Percentiles rank a stretch among this genome's conserved stretches.
phyloP scores from a whole-genome alignment of 1,284 basidiomycete species.

The Mycosarcoma mackinlayi region DNA sequence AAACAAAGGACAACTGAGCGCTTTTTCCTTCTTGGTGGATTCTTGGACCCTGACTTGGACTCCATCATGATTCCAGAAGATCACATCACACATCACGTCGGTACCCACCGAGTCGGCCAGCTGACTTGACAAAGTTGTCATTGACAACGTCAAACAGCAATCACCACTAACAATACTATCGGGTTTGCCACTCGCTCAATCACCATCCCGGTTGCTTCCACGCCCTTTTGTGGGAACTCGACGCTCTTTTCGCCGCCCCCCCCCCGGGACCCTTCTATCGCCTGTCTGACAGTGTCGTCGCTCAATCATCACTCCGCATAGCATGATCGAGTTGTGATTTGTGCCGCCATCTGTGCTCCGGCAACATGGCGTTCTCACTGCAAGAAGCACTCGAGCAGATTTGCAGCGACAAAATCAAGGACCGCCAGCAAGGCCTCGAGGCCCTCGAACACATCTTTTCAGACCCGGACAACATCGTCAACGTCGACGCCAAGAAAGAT shows the following conservation, averaged over 20 bases:
- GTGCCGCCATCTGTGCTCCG: not conserved
- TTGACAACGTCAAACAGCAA: too few relatives aligned
- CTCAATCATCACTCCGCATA: not conserved
- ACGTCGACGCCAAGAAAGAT: constrained; percentile 73
- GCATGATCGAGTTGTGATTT: constrained; percentile 10
- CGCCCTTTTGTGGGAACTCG: too few relatives aligned
- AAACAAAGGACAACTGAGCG: constrained; percentile 1
- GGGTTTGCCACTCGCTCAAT: too few relatives aligned
- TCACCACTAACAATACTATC: too few relatives aligned
- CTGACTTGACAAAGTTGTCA: too few relatives aligned
- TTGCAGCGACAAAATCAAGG: constrained; percentile 75
- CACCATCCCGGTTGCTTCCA: too few relatives aligned
- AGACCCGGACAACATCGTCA: constrained; percentile 72
- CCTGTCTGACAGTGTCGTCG: not conserved
- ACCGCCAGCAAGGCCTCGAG: constrained; percentile 77
- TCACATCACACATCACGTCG: too few relatives aligned
- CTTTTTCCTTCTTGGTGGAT: constrained; percentile 15
- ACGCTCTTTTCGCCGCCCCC: too few relatives aligned
- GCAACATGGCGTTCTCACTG: constrained; percentile 44
- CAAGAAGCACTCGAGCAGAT: constrained; percentile 50
- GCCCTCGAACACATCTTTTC: constrained; percentile 75
- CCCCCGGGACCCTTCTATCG: too few relatives aligned
- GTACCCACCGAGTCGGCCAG: constrained; percentile 8
- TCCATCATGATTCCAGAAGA: constrained; percentile 5
- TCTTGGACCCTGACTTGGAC: constrained; percentile 14